Base-by-base conservation (phyloP, 768 basidiomycete genomes). In the Leccinum rimulosum region DNA sequence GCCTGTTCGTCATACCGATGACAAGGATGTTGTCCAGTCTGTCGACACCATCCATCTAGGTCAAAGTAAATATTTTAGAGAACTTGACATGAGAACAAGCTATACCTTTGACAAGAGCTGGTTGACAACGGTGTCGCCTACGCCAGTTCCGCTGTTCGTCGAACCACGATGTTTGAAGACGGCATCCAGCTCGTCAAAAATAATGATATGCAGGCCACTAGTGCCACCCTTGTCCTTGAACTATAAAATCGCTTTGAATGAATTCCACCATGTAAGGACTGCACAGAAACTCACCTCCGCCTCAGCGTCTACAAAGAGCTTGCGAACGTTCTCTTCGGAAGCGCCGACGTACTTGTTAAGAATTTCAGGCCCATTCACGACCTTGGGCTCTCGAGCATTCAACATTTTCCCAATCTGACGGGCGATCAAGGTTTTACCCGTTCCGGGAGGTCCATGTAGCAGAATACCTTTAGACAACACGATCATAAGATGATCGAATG, bases 391-490 rank as follows among this genome's bases (percentile, higher is more conserved):
- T 56, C 91, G 81, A 3, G 97, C 97, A 66, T 99, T 99, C 58
- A 98, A 80, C 93, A 99, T 98, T 75, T 97, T 98, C 12, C 97
- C 97, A 61, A 99, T 99, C 80, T 98, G 97, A 38, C 97, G 82
- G 3, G 97, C 97, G 78, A 99, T 93, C 15, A 99, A 82, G 1
- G 97, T 99, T 78, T 99, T 99, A 59, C 97, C 97, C 9, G 97
- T 98, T 69, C 97, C 97, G 1, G 97, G 97, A 56, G 97, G 97
- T 12, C 97, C 97, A 65, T 90, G 91, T 3, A 99, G 83, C 52
- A 99, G 82, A 55, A 99, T 93, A 80, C 93, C 93, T 94, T 62
- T 14, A 12, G 31, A 43, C 10, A 4, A 55, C 15, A 47, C 11
- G 11, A 9, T 59, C n/a, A 19, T 48, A 15, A 8, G 28, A 12